A percentile compares a stretch with the other conserved stretches of the same genome.
These are phyloP conservation scores for Cladosporium colombiae DNA, from an alignment of 2,329 filamentous ascomycete species.

Conservation along the genomic window DNA sequence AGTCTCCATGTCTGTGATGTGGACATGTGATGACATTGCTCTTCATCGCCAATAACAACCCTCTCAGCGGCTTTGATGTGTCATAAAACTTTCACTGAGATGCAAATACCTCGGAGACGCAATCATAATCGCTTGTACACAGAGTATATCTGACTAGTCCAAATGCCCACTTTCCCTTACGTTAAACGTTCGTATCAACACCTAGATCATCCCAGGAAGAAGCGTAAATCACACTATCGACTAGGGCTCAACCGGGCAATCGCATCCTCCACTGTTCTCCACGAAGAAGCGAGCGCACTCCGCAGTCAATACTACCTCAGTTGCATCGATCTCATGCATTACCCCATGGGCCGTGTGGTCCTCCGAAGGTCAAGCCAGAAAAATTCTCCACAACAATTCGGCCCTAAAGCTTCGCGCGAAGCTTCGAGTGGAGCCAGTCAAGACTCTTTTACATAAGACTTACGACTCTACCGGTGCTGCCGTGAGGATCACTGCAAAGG, in stretches of 20 bases:
- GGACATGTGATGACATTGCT: not conserved
- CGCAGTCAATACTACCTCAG: slow-evolving; percentile 3
- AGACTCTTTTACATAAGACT: slow-evolving; percentile 9
- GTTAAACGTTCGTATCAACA: not conserved
- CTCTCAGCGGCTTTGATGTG: not conserved
- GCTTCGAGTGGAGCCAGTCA: not conserved
- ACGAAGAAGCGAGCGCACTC: slow-evolving; percentile 1
- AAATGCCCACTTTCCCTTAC: not conserved
- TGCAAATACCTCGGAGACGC: not conserved
- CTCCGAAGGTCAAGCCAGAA: not conserved
- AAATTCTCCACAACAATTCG: slow-evolving; percentile 9
- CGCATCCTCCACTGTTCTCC: slow-evolving; percentile 11
- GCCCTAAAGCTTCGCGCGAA: not conserved
- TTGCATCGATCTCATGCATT: slow-evolving; percentile 8
- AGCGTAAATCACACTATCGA: not conserved
- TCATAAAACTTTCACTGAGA: not conserved
- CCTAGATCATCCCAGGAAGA: not conserved
- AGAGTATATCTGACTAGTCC: not conserved
- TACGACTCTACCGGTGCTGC: slow-evolving; percentile 7
- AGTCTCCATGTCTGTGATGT: not conserved
- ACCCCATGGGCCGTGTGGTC: slow-evolving; percentile 9
- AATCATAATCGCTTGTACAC: not conserved
- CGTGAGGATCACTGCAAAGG: slow-evolving; percentile 1
- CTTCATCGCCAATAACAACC: not conserved
- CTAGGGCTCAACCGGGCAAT: slow-evolving; percentile 5